phyloP scores from a whole-genome alignment of 495 filamentous ascomycete genomes.

The Annulohypoxylon stygium region DNA sequence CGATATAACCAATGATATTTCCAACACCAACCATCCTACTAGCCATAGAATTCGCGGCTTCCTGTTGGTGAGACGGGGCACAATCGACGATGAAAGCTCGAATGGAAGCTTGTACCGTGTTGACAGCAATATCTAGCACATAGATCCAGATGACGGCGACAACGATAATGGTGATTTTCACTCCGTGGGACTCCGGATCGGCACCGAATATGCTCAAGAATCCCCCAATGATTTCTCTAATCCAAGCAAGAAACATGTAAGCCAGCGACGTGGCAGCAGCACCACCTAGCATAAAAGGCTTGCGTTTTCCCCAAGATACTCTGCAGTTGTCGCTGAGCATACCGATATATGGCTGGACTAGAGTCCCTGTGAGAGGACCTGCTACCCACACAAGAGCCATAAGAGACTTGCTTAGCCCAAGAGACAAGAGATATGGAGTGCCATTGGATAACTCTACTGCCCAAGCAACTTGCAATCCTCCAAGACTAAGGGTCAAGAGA shows the following conservation, averaged over 20 bases:
- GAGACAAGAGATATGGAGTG: conserved; percentile 75
- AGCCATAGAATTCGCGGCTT: conserved; percentile 89
- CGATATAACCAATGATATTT: conserved; percentile 87
- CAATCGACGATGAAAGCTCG: conserved; percentile 93
- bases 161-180: conserved; percentile 72
- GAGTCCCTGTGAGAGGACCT: conserved; percentile 83
- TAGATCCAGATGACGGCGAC: conserved; percentile 86
- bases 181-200: conserved; percentile 68
- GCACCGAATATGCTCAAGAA: conserved; percentile 79
- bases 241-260: conserved; percentile 84
- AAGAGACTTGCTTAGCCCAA: conserved; percentile 92
- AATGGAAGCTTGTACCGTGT: conserved; percentile 92
- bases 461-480: conserved; percentile 94
- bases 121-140: conserved; percentile 90
- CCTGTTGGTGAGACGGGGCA: conserved; percentile 88
- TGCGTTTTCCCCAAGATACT: conserved; percentile 82
- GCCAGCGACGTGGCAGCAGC: conserved; percentile 77
- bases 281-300: conserved; percentile 88
- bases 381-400: conserved; percentile 96
- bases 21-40: conserved; percentile 83
- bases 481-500: conserved; percentile 83
- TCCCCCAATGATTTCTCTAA: conserved; percentile 78
- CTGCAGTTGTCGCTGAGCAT: conserved; percentile 91
- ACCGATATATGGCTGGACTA: conserved; percentile 95
- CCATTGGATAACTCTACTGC: conserved; percentile 90